Evolutionary conservation across 352 stramenopile genomes (phyloP), one percentile per base, ranked within the genome.

Genomic region (Phytophthora sp.): DNA sequence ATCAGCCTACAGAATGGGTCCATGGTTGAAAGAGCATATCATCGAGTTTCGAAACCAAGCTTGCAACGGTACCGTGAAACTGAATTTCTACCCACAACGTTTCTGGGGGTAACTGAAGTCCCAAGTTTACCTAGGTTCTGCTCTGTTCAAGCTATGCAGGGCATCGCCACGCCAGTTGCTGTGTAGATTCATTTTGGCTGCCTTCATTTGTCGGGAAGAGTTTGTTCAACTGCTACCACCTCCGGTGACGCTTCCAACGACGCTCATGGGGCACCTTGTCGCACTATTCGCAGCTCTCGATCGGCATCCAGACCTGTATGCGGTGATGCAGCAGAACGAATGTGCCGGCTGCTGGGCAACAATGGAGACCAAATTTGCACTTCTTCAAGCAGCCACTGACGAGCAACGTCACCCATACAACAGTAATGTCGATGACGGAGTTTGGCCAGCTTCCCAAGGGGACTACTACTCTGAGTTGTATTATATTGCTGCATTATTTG

Each of bases 381-480:
- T 51, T 4, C 23, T 49, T 12, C 38, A 23, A 26, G 7, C 41
- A 30, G 21, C 41, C n/a, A 18, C 20, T 4, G n/a, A 6, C 8
- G n/a, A 20, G 18, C 7, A 33, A 33, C 20, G 15, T 23, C 18
- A 5, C 16, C 38, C 15, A 45, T 7, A 24, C 42, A 6, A 16
- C 42, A 50, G 20, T 7, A 31, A 50, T 1, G 21, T 29, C 42
- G 23, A 50, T 21, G 15, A 50, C 23, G 39, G 31, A 38, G 31
- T 13, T 5, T 8, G 7, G 27, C 13, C 18, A 46, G 7, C 20
- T 31, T 12, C 41, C 23, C 8, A 30, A 4, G 45, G 18, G 26
- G 45, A 53, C 26, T 53, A 53, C n/a, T 53, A 53, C 27, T 4
- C 45, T 8, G 45, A 53, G 16, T 9, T 53, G 11, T 9, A 29